These are phyloP conservation scores for Sarocladiaceae sp. DNA, from an alignment of 2,329 filamentous ascomycete species.

Conservation along the genomic window DNA sequence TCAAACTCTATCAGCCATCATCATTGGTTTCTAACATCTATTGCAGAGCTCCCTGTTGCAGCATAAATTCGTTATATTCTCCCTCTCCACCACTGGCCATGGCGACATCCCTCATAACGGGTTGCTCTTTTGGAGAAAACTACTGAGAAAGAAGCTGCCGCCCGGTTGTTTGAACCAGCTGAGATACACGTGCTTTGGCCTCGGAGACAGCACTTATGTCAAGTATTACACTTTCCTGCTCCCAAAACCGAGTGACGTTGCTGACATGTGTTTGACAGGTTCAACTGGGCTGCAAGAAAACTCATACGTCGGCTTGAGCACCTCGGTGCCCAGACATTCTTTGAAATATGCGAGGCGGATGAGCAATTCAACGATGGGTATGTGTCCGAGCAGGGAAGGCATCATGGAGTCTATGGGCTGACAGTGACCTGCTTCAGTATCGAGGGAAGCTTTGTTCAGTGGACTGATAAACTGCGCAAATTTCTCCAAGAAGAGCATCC, in stretches of 20 bases:
- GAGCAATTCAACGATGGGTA: conserved; percentile 91
- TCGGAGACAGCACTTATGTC: conserved; percentile 91
- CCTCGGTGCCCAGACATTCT: conserved; percentile 72
- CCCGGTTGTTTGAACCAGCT: conserved; percentile 61
- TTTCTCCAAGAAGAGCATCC: conserved; percentile 63
- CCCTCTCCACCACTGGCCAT: conserved; percentile 88
- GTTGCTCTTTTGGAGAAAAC: conserved; percentile 73
- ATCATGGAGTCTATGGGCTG: neutral
- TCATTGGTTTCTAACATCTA: conserved; percentile 9
- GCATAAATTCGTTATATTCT: conserved; percentile 63
- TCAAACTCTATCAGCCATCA: conserved; percentile 1
- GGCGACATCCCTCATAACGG: conserved; percentile 87
- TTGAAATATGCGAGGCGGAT: conserved; percentile 78
- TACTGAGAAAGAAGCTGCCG: conserved; percentile 72
- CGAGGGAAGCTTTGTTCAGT: conserved; percentile 75
- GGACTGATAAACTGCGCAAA: conserved; percentile 62
- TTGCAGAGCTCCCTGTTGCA: conserved; percentile 43
- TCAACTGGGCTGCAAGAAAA: conserved; percentile 89
- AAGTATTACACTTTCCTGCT: conserved; percentile 51
- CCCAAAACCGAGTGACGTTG: neutral
- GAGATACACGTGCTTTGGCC: conserved; percentile 77
- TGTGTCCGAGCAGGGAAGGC: conserved; percentile 19
- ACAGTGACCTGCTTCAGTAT: conserved; percentile 45
- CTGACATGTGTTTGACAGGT: conserved; percentile 44
- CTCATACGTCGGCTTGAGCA: conserved; percentile 77